Evolutionary conservation across 169 alveolate genomes (phyloP), one percentile per base, ranked within the genome.

Genomic region (Plasmodium malariae): DNA sequence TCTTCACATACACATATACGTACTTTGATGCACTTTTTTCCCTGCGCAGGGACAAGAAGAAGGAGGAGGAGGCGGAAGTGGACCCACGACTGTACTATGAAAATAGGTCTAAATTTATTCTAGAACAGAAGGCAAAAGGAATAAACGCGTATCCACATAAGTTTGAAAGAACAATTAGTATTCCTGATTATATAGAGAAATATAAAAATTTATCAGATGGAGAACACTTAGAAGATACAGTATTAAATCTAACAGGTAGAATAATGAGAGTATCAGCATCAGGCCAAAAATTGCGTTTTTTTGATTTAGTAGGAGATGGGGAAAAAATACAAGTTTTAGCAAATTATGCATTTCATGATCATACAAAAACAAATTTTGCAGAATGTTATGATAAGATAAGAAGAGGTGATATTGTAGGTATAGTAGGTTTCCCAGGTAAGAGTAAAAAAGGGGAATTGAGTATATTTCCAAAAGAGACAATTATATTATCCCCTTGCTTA

Each of bases 391-490:
- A 89, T 26, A 55, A 74, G 11, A 51, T 94, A 24, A 93, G 91
- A 45, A 83, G 91, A 36, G 95, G 96, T 19, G 96, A 94, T 55
- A 72, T 94, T 4, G 80, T 94, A 26, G 95, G 88, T 30, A 89
- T 94, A 36, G 68, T 87, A 19, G 97, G 95, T 14, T 91, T 69
- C 74, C 96, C 94, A 4, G 98, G 98, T 65, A 96, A 97, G 94
- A 97, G 99, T 62, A 97, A 97, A 89, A 95, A 97, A 62, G 99
- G 99, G 26, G 99, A 98, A 92, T 89, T 99, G 37, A 95, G 99
- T 11, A 95, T 99, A 65, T 96, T 98, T 57, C 99, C 99, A 11
- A 93, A 80, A 3, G 93, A 94, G 54, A 94, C 98, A 45, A 87
- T 93, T 73, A 69, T 96, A 68, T 96, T 98, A 19, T 95, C 99